Base-by-base conservation (phyloP, 495 filamentous ascomycete species). In the Podospora sp. region DNA sequence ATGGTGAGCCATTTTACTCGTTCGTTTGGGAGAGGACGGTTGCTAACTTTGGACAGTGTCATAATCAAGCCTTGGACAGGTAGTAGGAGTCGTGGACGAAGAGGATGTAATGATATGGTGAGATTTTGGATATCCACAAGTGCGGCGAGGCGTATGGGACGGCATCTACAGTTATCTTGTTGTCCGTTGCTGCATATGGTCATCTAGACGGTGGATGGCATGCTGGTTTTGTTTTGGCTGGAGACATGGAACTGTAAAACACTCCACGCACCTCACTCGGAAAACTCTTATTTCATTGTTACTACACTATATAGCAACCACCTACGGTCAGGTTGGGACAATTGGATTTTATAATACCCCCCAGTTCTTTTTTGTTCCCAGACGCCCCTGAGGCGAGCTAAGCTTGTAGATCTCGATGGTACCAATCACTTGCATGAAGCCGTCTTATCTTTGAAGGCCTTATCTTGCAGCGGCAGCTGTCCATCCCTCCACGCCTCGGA, bases 51-150 rank as follows among this genome's bases (percentile, higher is more conserved):
- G 14, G 40, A 66, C 58, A 80, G 78, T 80, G 78, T 60, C 78
- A 77, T 60, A 80, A 77, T 49, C 77, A 80, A 70, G 78, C 77
- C 18, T 73, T 80, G 12, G 78, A 80, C 49, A 68, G 78, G 67
- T 80, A 72, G 59, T 0, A 25, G 26, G 46, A 2, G 21, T 55
- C 8, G 49, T 5, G 49, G 49, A n/a, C 5, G 49, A 22, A 26
- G 20, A 6, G 52, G 16, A 6, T 26, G 52, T 22, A 55, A 21
- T 22, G 20, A 22, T 55, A 26, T 26, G 20, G 52, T 22, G n/a
- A n/a, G n/a, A n/a, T n/a, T n/a, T n/a, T n/a, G n/a, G n/a, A n/a
- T n/a, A n/a, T n/a, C n/a, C 2, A 55, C 52, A 21, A 4, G 20
- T 21, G 20, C 5, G 14, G 52, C 8, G 20, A 2, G 20, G 24